A percentile compares a stretch with the other conserved stretches of the same genome.
These are phyloP conservation scores for Aquilaria sinensis DNA, from an alignment of 345 rosid species.

Conservation along the genomic window DNA sequence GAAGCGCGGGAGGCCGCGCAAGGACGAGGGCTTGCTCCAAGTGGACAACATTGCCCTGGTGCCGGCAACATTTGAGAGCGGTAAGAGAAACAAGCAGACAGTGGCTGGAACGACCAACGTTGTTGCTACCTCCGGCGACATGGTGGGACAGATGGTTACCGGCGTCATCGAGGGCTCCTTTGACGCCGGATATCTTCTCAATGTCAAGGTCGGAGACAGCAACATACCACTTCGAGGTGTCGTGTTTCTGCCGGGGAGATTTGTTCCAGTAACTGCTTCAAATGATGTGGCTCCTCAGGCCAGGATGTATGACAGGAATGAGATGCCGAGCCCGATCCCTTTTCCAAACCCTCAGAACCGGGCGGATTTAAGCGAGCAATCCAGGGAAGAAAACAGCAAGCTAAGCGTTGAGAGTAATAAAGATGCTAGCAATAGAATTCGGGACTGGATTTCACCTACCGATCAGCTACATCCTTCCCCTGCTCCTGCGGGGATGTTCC, in stretches of 20 bases:
- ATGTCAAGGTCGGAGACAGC: constrained; percentile 42
- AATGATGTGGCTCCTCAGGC: constrained; percentile 67
- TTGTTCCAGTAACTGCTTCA: constrained; percentile 38
- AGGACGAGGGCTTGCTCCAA: constrained; percentile 8
- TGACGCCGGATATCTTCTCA: constrained; percentile 61
- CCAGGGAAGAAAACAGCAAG: constrained; percentile 25
- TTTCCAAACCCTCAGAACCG: constrained; percentile 17
- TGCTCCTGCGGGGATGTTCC: constrained; percentile 14
- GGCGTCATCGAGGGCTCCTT: constrained; percentile 63
- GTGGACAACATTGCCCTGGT: not conserved
- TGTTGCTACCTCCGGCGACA: constrained; percentile 12
- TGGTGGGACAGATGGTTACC: constrained; percentile 50
- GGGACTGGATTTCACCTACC: too few relatives aligned
- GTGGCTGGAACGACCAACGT: constrained; percentile 7
- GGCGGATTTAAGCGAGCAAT: constrained; percentile 11
- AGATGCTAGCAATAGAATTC: not conserved
- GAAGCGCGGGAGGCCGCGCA: constrained; percentile 17
- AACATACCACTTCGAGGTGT: constrained; percentile 51
- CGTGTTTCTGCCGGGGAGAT: constrained; percentile 37
- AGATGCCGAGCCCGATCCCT: constrained; percentile 26
- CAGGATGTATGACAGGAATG: constrained; percentile 41
- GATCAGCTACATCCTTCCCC: constrained; percentile 17
- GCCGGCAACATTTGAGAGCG: constrained; percentile 18
- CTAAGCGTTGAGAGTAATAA: constrained; percentile 17
- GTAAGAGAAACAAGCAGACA: constrained; percentile 22